phyloP scores from a whole-genome alignment of 257 asterid species.

The Avicennia marina region DNA sequence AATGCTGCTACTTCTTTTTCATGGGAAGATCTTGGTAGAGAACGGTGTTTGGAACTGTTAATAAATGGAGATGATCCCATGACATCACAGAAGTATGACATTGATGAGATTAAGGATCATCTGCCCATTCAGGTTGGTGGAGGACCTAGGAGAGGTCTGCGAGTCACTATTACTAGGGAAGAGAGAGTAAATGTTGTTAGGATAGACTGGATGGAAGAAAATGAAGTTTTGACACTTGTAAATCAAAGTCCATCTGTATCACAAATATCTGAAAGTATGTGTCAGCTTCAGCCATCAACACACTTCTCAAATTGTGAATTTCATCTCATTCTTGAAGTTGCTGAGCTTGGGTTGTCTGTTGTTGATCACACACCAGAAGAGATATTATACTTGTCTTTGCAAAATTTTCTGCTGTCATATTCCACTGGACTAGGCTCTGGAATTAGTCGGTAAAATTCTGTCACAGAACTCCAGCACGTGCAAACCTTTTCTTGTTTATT shows the following conservation, averaged over 20 bases:
- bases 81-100: conserved; percentile 64
- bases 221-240: conserved; percentile 34
- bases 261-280: conserved; percentile 38
- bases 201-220: conserved; percentile 89
- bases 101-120: conserved; percentile 86
- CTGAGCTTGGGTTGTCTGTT: conserved; percentile 90
- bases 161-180: conserved; percentile 72
- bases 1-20: conserved; percentile 81
- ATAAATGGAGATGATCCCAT: conserved; percentile 71
- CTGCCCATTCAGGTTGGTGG: conserved; percentile 64
- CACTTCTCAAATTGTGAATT: conserved; percentile 61
- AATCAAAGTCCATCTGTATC: conserved; percentile 45
- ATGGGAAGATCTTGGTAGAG: conserved; percentile 96
- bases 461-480: conserved; percentile 8
- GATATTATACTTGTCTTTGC: conserved; percentile 79
- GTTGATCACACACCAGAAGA: conserved; percentile 99
- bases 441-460: conserved; percentile 68
- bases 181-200: conserved; percentile 82
- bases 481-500: neutral
- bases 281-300: conserved; percentile 48
- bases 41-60: conserved; percentile 58
- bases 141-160: conserved; percentile 54
- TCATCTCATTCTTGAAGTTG: conserved; percentile 84
- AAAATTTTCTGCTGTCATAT: conserved; percentile 78
- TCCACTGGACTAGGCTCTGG: conserved; percentile 96